Conservation (phyloP, 2,329 filamentous ascomycete species). For the Trichoderma pleuroti region DNA sequence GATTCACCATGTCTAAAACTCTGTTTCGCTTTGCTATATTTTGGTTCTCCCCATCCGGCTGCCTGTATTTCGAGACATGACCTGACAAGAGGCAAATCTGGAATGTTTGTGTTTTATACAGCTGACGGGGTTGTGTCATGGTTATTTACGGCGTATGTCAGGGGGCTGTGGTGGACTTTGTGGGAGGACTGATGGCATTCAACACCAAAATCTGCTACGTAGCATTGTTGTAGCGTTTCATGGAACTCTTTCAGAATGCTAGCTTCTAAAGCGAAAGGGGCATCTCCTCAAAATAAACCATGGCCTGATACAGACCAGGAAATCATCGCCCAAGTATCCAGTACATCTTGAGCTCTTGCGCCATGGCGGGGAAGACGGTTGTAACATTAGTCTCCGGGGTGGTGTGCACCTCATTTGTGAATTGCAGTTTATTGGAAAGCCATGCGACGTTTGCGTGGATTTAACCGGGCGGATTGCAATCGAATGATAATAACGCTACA, state of each 20-base stretch:
- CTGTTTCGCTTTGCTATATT: neutral
- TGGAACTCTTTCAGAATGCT: neutral
- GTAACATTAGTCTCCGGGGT: accelerated
- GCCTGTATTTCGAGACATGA: neutral
- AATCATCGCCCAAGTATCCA: neutral
- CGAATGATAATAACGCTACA: neutral
- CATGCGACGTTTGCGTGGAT: neutral
- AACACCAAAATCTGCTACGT: neutral
- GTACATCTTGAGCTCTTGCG: neutral
- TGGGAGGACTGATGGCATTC: neutral
- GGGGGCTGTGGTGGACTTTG: neutral
- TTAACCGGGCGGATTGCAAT: neutral
- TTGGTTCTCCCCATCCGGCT: neutral
- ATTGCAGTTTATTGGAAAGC: neutral
- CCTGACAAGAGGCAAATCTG: neutral
- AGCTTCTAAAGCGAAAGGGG: neutral
- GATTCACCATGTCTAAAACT: neutral
- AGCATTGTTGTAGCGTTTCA: neutral
- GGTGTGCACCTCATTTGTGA: neutral
- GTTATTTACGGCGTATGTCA: neutral
- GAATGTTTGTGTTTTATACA: neutral
- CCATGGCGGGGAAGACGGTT: neutral
- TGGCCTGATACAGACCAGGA: neutral
- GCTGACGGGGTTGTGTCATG: neutral
- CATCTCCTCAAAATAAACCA: neutral